These are phyloP conservation scores for Prosopis cineraria DNA, from an alignment of 306 rosid genomes.

Conservation along the genomic window DNA sequence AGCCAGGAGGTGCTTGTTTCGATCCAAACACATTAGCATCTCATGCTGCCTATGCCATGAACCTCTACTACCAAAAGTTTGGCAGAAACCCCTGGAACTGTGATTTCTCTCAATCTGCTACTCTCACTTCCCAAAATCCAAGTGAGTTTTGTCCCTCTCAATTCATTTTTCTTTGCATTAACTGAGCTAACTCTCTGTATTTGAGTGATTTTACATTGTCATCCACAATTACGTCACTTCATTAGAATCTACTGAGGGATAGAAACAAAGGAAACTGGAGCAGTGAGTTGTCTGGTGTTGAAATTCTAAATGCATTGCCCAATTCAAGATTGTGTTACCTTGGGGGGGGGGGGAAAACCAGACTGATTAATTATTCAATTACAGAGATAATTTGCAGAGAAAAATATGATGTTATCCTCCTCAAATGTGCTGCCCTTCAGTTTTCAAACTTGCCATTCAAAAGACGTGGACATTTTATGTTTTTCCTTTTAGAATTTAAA, in stretches of 20 bases:
- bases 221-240: neutral
- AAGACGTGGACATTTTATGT: too few species aligned
- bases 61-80: conserved; percentile 71
- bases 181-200: neutral
- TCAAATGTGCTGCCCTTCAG: neutral
- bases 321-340: neutral
- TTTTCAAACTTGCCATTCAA: neutral
- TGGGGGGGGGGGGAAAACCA: too few species aligned
- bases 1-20: conserved; percentile 85
- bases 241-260: too few species aligned
- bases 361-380: neutral
- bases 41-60: conserved; percentile 93
- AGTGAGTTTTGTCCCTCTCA: conserved; percentile 53
- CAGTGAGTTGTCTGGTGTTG: neutral
- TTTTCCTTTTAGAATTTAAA: too few species aligned
- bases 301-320: neutral
- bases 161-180: neutral
- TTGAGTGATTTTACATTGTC: neutral
- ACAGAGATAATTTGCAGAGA: neutral
- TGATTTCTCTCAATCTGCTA: conserved; percentile 88
- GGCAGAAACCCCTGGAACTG: conserved; percentile 72
- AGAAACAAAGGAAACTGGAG: too few species aligned
- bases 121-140: conserved; percentile 76
- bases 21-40: conserved; percentile 74
- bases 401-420: too few species aligned